Evolutionary conservation across 2,329 filamentous ascomycete species (phyloP).

Genomic region (Conoideocrella luteorostrata): DNA sequence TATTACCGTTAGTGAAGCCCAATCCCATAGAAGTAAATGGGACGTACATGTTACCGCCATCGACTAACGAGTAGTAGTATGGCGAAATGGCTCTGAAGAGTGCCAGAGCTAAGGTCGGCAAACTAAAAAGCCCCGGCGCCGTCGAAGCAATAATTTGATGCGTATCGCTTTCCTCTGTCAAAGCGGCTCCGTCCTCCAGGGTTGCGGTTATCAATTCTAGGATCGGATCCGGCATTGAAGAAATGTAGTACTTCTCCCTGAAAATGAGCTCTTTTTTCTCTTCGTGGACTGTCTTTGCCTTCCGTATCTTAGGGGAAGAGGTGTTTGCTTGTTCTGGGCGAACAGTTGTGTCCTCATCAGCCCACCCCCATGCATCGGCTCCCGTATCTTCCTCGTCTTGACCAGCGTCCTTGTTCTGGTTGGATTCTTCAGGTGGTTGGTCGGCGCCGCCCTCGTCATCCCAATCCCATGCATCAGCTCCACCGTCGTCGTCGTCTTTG

Average conservation of each 20-base stretch:
- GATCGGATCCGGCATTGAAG: conserved; percentile 76
- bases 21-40: too few species aligned
- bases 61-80: conserved; percentile 61
- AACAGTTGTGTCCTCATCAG: conserved; percentile 51
- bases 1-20: not conserved
- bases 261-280: conserved; percentile 63
- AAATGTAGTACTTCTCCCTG: conserved; percentile 81
- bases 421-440: conserved; percentile 12
- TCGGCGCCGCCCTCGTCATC: conserved; percentile 50
- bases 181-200: conserved; percentile 52
- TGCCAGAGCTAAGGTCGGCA: conserved; percentile 69
- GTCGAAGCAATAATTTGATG: conserved; percentile 58
- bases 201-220: conserved; percentile 57
- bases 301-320: conserved; percentile 10
- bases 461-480: conserved; percentile 77
- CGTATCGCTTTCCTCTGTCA: conserved; percentile 48
- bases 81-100: conserved; percentile 73
- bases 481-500: conserved; percentile 31
- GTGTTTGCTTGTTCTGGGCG: conserved; percentile 16
- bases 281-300: conserved; percentile 19
- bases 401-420: conserved; percentile 14
- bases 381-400: conserved; percentile 38
- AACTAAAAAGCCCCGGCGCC: conserved; percentile 60
- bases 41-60: conserved; percentile 57
- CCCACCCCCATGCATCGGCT: conserved; percentile 79